Percentiles rank a stretch among this genome's conserved stretches.
Conservation (phyloP, 768 basidiomycete genomes). For the Agaricus sinodeliciosus region DNA sequence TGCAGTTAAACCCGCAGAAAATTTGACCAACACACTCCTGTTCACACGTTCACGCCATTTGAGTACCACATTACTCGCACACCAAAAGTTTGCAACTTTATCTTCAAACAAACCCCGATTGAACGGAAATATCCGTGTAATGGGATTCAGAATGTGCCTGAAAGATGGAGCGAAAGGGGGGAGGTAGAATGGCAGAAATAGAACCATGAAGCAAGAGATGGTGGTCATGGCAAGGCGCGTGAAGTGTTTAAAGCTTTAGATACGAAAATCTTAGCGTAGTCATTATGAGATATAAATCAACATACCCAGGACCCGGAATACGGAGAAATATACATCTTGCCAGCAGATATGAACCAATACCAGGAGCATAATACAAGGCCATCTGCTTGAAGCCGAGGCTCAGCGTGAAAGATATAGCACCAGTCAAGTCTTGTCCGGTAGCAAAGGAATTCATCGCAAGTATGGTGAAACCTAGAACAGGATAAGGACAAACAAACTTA, state of each 20-base stretch:
- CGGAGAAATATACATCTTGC: constrained; percentile 88
- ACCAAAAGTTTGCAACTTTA: constrained; percentile 98
- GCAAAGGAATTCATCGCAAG: constrained; percentile 68
- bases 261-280: neutral
- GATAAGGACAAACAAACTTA: neutral
- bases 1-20: constrained; percentile 62
- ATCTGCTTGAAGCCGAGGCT: constrained; percentile 94
- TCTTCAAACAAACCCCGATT: constrained; percentile 88
- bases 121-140: constrained; percentile 88
- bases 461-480: constrained; percentile 55
- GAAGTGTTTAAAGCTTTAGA: constrained; percentile 44
- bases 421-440: constrained; percentile 60
- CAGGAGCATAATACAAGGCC: constrained; percentile 91
- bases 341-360: constrained; percentile 83
- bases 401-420: constrained; percentile 75
- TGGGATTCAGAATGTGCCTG: constrained; percentile 48
- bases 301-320: constrained; percentile 54
- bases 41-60: constrained; percentile 66
- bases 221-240: constrained; percentile 61
- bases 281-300: neutral
- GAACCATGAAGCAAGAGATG: constrained; percentile 49
- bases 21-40: constrained; percentile 46
- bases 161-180: constrained; percentile 50
- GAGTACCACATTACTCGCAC: constrained; percentile 80
- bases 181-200: constrained; percentile 73